Base-by-base conservation (phyloP, 805 yeast species). In the Yarrowia hollandica region DNA sequence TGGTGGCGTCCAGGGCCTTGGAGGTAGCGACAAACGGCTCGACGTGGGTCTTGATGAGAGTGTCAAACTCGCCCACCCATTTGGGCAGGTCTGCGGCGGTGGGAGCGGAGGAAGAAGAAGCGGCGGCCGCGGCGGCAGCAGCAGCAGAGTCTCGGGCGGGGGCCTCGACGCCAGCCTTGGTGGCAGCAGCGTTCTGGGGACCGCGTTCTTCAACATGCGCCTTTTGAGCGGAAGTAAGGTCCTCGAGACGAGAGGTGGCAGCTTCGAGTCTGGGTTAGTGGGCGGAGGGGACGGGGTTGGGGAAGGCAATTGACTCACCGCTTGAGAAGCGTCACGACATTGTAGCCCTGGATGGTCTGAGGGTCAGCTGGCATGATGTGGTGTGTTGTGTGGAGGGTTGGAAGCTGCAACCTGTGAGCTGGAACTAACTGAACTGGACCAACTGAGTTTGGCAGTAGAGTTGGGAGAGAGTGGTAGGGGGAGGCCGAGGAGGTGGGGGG, bases 171-270 rank as follows among this genome's bases (percentile, higher is more conserved):
- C 62, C 62, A 11, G 62, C 63, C 15, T 60, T 52, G n/a, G 56
- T 55, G 16, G 64, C 63, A n/a, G 59, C 33, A 23, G 42, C 41
- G 37, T 41, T 26, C 30, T 60, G 60, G 6, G 64, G 33, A 39
- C 61, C 61, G 23, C 60, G 62, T 12, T 48, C 55, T 19, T 46
- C 75, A 56, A 75, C 67, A 48, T 80, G 77, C 34, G 81, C 82
- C 65, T 85, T 88, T 69, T 89, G 96, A 70, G 79, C 84, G 57
- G 86, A 79, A 26, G 95, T 88, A 44, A 90, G 83, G 71, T 90
- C 97, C 68, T 90, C 97, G 65, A 90, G 81, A 50, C 97, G 83
- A 5, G 96, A 85, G 9, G 97, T 89, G 31, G 97, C 97, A 14
- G 96, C 92, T 72, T 90, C 97, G 66, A 90, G 81, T 64, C 96